phyloP scores from a whole-genome alignment of 192 early-diverging fungal species.

The Coemansia sp. region DNA sequence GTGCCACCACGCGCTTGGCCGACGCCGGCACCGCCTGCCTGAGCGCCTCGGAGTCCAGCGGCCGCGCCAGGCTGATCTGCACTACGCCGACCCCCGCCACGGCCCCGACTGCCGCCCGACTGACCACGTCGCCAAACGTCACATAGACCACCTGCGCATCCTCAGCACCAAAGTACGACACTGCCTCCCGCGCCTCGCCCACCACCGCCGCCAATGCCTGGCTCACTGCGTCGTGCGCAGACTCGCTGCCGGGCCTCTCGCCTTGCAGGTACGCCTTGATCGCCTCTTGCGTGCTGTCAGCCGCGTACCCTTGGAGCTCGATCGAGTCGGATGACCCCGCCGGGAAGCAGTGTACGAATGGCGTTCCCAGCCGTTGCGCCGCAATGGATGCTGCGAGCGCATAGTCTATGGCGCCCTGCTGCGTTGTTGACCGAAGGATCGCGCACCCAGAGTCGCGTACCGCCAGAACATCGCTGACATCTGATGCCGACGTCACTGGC shows the following conservation, averaged over 20 bases:
- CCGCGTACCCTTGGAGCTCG: conserved; percentile 29
- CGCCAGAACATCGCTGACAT: conserved; percentile 63
- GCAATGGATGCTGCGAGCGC: conserved; percentile 77
- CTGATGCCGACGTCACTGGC: conserved; percentile 19
- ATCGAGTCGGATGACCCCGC: conserved; percentile 7
- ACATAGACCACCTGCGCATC: conserved; percentile 74
- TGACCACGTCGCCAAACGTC: conserved; percentile 53
- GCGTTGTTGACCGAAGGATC: conserved; percentile 69
- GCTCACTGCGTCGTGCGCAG: conserved; percentile 9
- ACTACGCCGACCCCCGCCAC: conserved; percentile 66
- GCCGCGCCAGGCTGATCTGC: conserved; percentile 75
- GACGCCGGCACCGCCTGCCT: conserved; percentile 60
- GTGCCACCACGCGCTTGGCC: conserved; percentile 61
- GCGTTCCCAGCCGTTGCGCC: conserved; percentile 57
- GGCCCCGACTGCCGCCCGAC: neutral
- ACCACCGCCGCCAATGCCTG: conserved; percentile 27
- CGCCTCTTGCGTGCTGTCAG: conserved; percentile 41
- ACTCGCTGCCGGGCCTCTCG: conserved; percentile 12
- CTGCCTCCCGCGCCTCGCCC: conserved; percentile 8
- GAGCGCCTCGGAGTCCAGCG: conserved; percentile 66
- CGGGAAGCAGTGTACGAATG: conserved; percentile 68
- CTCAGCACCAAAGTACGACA: conserved; percentile 31
- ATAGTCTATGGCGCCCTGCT: conserved; percentile 82
- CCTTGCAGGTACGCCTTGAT: conserved; percentile 44
- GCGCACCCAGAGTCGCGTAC: conserved; percentile 78